phyloP scores from a whole-genome alignment of 148 eudicot species.

The Vaccinium vitisidaea region DNA sequence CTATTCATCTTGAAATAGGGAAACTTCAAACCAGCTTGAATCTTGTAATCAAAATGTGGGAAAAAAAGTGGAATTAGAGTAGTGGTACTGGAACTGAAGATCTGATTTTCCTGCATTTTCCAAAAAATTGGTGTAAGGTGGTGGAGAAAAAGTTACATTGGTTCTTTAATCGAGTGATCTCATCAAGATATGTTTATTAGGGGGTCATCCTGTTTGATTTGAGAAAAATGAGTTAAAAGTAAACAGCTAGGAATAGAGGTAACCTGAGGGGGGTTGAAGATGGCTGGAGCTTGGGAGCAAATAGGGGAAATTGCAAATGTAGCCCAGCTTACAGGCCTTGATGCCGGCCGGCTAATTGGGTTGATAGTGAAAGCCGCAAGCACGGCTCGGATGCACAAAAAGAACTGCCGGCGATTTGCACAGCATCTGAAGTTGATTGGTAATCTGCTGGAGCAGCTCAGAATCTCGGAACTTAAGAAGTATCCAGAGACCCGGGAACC shows the following conservation, averaged over 20 bases:
- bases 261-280: neutral
- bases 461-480: conserved; percentile 75
- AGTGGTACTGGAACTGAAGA: neutral
- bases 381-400: conserved; percentile 94
- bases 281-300: conserved; percentile 52
- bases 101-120: neutral
- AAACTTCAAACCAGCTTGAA: neutral
- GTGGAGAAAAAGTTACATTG: neutral
- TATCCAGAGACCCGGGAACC: conserved; percentile 96
- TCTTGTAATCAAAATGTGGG: neutral
- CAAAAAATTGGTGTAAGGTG: neutral
- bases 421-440: conserved; percentile 89
- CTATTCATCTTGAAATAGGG: neutral
- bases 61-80: neutral
- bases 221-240: neutral
- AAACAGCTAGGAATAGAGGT: neutral
- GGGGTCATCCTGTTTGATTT: neutral
- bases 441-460: conserved; percentile 70
- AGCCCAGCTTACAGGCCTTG: conserved; percentile 79
- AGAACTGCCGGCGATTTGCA: conserved; percentile 86
- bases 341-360: conserved; percentile 72
- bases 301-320: conserved; percentile 64
- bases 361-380: conserved; percentile 79
- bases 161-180: neutral
- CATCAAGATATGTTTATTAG: neutral